phyloP scores from a whole-genome alignment of 495 filamentous ascomycete genomes.

The Talaromyces liani region DNA sequence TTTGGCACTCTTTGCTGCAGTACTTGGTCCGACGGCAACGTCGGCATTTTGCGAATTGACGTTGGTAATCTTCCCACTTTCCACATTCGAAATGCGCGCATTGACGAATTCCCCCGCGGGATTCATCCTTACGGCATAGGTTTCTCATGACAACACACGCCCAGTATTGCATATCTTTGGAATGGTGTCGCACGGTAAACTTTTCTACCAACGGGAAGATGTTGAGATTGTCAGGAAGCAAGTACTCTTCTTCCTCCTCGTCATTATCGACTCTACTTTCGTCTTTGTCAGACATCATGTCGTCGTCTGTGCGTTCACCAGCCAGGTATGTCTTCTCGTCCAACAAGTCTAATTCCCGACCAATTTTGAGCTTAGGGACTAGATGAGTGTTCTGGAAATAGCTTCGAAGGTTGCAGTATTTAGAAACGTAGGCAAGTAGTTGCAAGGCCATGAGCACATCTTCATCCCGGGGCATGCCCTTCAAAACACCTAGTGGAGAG shows the following conservation, averaged over 20 bases:
- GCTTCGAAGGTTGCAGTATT: conserved; percentile 91
- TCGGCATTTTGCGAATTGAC: conserved; percentile 96
- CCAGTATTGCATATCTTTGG: conserved; percentile 98
- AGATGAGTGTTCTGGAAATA: conserved; percentile 95
- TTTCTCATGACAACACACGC: conserved; percentile 98
- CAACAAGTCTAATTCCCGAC: conserved; percentile 69
- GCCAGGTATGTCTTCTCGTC: conserved; percentile 45
- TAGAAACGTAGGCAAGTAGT: conserved; percentile 93
- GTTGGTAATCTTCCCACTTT: conserved; percentile 92
- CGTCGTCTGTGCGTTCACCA: background rate
- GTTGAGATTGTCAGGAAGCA: conserved; percentile 89
- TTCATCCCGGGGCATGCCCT: conserved; percentile 90
- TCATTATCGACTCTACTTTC: conserved; percentile 28
- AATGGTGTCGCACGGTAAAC: conserved; percentile 91
- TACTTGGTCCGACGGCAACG: conserved; percentile 96
- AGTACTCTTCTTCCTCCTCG: conserved; percentile 80
- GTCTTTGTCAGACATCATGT: background rate
- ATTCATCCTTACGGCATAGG: conserved; percentile 95
- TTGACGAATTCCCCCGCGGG: conserved; percentile 85
- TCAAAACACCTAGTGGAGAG: conserved; percentile 61
- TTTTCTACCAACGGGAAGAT: conserved; percentile 98
- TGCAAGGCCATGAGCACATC: conserved; percentile 98
- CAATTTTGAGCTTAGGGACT: conserved; percentile 86
- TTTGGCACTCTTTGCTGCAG: conserved; percentile 99
- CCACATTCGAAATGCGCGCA: conserved; percentile 97